Evolutionary conservation across 495 filamentous ascomycete species (phyloP), one percentile per base, ranked within the genome.

Genomic region (Niebla homalea): DNA sequence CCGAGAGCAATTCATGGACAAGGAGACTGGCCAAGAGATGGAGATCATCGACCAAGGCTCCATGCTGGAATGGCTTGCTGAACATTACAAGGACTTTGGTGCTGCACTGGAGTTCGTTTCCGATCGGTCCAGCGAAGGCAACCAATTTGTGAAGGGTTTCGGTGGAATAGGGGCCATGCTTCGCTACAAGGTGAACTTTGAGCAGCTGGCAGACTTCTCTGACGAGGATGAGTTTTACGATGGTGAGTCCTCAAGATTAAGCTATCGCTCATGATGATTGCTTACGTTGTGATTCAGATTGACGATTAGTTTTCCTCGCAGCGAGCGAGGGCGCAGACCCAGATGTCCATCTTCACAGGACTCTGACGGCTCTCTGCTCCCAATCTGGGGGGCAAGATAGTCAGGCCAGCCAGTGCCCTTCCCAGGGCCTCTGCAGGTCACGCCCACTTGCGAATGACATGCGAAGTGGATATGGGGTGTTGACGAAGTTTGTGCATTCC

Each of bases 211-310:
- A 60, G 93, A 98, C 68, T 78, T 81, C 59, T 82, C 85, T 67
- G 90, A 95, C 68, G 92, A 98, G 68, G 92, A 97, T 73, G 89
- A 97, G 62, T 96, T 94, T 74, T 97, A 97, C 70, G 92, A 97
- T 72, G 89, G 83, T 85, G 63, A 57, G 67, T 55, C 20, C n/a
- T 41, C 2, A 42, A 35, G 49, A 54, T 54, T 52, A 49, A 52
- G 51, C 29, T 54, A 49, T 44, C 36, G 45, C 19, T 19, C n/a
- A 43, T 8, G 40, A n/a, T 21, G 38, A 12, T 21, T 48, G 36
- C 53, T 64, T 52, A 63, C 48, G 45, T 44, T 49, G 63, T 56
- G 64, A 15, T 6, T 50, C 53, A 80, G 85, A 94, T 92, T 95
- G 89, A 95, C 86, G 83, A 74, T 83, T 79, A 74, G 75, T 85